phyloP scores from a whole-genome alignment of 257 asterid species.

The Solanum lycopersicoides region DNA sequence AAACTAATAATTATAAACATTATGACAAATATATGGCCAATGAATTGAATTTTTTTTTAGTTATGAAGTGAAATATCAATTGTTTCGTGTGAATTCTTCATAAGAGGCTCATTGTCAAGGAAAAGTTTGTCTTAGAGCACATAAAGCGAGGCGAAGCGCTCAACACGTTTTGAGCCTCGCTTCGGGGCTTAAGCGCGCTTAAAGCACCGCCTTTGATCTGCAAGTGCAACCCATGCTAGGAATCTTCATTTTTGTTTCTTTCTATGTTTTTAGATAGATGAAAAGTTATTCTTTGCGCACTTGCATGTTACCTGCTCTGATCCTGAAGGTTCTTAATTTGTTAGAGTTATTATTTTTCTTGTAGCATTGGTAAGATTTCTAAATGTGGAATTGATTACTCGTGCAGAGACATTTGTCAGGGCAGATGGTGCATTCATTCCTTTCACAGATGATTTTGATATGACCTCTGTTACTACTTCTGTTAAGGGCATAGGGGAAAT shows the following conservation, averaged over 20 bases:
- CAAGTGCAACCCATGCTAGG: not conserved
- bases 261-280: not conserved
- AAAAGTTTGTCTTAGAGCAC: too few species aligned
- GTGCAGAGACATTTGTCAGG: slow-evolving; percentile 89
- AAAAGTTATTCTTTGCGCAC: not conserved
- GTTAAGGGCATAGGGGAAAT: slow-evolving; percentile 88
- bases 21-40: too few species aligned
- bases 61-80: too few species aligned
- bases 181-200: too few species aligned
- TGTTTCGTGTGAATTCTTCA: too few species aligned
- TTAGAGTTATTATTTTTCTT: not conserved
- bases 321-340: not conserved
- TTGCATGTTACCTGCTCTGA: not conserved
- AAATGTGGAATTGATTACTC: slow-evolving; percentile 3
- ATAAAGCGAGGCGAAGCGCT: too few species aligned
- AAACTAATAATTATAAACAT: too few species aligned
- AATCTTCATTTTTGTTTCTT: not conserved
- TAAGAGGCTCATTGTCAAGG: too few species aligned
- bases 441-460: slow-evolving; percentile 75
- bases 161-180: too few species aligned
- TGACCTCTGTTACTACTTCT: slow-evolving; percentile 59
- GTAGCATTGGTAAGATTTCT: not conserved
- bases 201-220: not conserved
- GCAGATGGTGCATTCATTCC: slow-evolving; percentile 98
- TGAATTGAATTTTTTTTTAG: too few species aligned